These are phyloP conservation scores for Talaromyces trachyspermus DNA, from an alignment of 495 filamentous ascomycete genomes.

Conservation along the genomic window DNA sequence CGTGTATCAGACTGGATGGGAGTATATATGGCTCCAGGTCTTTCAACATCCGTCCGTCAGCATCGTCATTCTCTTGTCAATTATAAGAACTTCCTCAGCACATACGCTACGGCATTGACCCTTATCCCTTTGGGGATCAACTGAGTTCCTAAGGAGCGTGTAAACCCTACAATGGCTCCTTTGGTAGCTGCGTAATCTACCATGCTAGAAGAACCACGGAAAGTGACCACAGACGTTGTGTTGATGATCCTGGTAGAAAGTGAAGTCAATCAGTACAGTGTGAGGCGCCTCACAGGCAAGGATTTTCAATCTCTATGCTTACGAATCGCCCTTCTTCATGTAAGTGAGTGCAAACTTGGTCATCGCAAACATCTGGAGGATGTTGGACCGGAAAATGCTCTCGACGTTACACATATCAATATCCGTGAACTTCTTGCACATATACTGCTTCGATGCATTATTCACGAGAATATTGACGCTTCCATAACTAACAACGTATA, in stretches of 20 bases:
- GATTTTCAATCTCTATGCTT: not conserved
- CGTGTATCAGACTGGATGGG: slow-evolving; percentile 49
- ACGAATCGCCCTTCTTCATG: slow-evolving; percentile 45
- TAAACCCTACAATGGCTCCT: slow-evolving; percentile 55
- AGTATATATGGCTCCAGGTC: slow-evolving; percentile 51
- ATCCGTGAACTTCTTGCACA: slow-evolving; percentile 43
- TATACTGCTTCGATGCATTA: slow-evolving; percentile 52
- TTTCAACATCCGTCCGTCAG: slow-evolving; percentile 9
- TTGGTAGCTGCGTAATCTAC: slow-evolving; percentile 58
- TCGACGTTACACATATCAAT: slow-evolving; percentile 46
- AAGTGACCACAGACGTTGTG: slow-evolving; percentile 47
- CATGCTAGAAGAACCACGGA: slow-evolving; percentile 44
- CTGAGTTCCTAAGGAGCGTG: slow-evolving; percentile 46
- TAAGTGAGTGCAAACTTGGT: slow-evolving; percentile 52
- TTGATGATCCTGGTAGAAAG: slow-evolving; percentile 48
- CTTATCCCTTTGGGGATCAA: slow-evolving; percentile 52
- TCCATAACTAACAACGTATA: slow-evolving; percentile 24
- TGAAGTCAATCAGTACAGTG: slow-evolving; percentile 5
- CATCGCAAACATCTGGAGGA: slow-evolving; percentile 56
- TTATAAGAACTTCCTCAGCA: slow-evolving; percentile 4
- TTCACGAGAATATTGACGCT: slow-evolving; percentile 52
- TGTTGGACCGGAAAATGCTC: slow-evolving; percentile 49
- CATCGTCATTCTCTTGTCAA: not conserved
- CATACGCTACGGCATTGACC: slow-evolving; percentile 55
- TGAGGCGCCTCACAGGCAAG: slow-evolving; percentile 1